Evolutionary conservation across 2,329 filamentous ascomycete genomes (phyloP).

Genomic region (Penicillium oxalicum): DNA sequence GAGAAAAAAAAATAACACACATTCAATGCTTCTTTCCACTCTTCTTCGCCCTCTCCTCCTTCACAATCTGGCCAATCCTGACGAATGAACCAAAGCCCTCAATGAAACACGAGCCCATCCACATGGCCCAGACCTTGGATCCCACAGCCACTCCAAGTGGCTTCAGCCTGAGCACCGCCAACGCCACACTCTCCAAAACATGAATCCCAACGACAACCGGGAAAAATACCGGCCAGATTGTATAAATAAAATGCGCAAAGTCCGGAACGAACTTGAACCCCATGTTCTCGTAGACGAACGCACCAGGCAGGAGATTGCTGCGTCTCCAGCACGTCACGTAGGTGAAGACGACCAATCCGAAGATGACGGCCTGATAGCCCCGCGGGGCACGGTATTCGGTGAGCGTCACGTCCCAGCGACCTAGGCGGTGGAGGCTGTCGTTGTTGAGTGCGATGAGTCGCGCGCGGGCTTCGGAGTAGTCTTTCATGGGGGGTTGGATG

Average conservation of each 20-base stretch:
- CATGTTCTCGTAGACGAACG: constrained; percentile 42
- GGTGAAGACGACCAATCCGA: constrained; percentile 51
- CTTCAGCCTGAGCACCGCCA: constrained; percentile 43
- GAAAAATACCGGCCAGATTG: constrained; percentile 55
- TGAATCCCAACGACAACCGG: constrained; percentile 60
- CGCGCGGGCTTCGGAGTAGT: constrained; percentile 60
- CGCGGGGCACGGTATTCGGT: constrained; percentile 48
- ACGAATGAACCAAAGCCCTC: constrained; percentile 48
- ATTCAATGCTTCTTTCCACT: constrained; percentile 20
- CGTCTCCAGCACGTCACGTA: constrained; percentile 48
- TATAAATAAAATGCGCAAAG: constrained; percentile 54
- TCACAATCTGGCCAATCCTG: constrained; percentile 44
- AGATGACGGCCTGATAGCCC: constrained; percentile 50
- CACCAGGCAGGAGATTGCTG: constrained; percentile 50
- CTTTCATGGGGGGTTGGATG: constrained; percentile 64
- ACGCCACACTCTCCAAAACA: constrained; percentile 51
- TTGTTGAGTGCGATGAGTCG: constrained; percentile 69
- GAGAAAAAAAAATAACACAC: not conserved
- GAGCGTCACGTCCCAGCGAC: constrained; percentile 52
- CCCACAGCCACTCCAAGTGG: constrained; percentile 48
- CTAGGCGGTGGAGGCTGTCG: constrained; percentile 54
- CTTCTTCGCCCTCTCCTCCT: constrained; percentile 33
- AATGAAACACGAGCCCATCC: constrained; percentile 48
- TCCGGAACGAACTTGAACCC: constrained; percentile 51
- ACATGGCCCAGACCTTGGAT: constrained; percentile 48